Base-by-base conservation (phyloP, 2,329 filamentous ascomycete genomes). In the Penicillium sp. region DNA sequence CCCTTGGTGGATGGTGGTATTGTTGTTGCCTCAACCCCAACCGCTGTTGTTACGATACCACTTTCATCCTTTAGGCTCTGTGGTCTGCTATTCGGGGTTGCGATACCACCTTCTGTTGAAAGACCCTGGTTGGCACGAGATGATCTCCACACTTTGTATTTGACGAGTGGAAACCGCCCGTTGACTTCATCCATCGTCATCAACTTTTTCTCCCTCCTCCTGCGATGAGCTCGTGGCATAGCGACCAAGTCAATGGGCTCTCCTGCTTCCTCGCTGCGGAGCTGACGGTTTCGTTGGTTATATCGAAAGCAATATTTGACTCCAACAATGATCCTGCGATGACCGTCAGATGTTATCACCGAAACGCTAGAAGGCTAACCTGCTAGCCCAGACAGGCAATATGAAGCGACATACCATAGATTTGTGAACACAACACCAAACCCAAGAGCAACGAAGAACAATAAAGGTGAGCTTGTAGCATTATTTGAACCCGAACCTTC, bases 181-280 rank as follows among this genome's bases (percentile, higher is more conserved):
- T 99, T 97, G 60, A 99, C 94, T 76, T 99, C 94, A 59, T 99
- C 94, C 87, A 97, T 97, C 2, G 89, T 90, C 94, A 99, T 97
- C 64, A 99, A 76, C 74, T 97, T 99, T 85, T 99, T 99, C 75
- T 99, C 94, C 57, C 92, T 86, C 62, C 93, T 85, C 68, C 93
- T 84, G 55, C 94, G 85, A 72, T 94, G 92, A 48, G 91, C 88
- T 57, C 91, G 80, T 55, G 91, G 90, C 83, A 97, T 91, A 55
- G 88, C 84, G 56, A 92, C 84, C 61, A 99, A 80, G 60, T 91
- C 91, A 68, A 99, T 95, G 7, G 89, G 90, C 60, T 97, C 92
- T 71, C 89, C 89, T 63, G 92, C 89, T 66, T 91, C 89, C 62
- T 89, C 78, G 76, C 83, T 78, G 66, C 90, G 86, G 68, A 91